Evolutionary conservation across 768 basidiomycete species (phyloP), one percentile per base, ranked within the genome.

Genomic region (Mycena rosella): DNA sequence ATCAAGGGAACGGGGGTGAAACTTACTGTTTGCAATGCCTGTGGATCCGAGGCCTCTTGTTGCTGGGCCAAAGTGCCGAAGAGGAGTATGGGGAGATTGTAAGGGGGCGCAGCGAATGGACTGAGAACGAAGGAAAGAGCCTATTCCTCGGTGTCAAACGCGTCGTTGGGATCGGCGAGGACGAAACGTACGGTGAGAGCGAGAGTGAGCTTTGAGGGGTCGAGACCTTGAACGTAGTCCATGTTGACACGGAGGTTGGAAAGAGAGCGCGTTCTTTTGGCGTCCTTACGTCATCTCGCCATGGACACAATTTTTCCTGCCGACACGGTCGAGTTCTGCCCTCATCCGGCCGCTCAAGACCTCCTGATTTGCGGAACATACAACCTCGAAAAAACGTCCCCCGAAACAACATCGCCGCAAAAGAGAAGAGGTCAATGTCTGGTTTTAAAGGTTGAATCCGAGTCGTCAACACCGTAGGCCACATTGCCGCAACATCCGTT

Each of bases 281-380:
- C 48, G 45, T 47, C 54, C 8, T 52, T 27, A 27, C 60, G 36
- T 40, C 22, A 42, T 18, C 27, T 18, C 18, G 32, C 42, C 0
- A 48, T 60, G 52, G 53, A 29, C 24, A 5, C 53, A n/a, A n/a
- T n/a, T n/a, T 52, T 57, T 74, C 95, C 95, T 13, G 96, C 96
- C 24, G 96, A 98, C 78, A 89, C 92, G 14, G 85, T 96, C 60
- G 98, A 99, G 74, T 98, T 96, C 76, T 96, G 94, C 72, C 96
- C 96, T 6, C 86, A 87, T 62, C 83, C 84, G 15, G 80, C 81
- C 27, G 84, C 83, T 54, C 80, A 83, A 3, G 81, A 91, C 70
- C 79, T 98, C 29, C 86, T 98, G 65, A 92, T 91, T 2, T 95
- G 95, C 73, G 97, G 97, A 24, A 98, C 97, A 0, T 99, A 99